Evolutionary conservation across 1,139 yeast species (phyloP).

Genomic region (Suhomyces coccinellae): DNA sequence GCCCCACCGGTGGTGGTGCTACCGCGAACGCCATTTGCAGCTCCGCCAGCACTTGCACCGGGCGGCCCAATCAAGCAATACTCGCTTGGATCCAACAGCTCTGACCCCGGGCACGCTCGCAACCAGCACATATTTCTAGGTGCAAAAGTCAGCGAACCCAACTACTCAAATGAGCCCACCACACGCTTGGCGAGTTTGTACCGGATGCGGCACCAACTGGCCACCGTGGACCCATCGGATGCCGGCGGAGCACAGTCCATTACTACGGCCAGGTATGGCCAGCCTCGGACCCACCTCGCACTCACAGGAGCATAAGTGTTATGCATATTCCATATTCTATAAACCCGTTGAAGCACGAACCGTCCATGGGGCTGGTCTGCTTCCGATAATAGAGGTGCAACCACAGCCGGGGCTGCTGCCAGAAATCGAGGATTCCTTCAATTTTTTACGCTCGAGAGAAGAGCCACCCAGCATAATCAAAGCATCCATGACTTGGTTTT

Average conservation of each 20-base stretch:
- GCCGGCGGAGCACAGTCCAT: background rate
- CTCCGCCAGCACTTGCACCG: conserved; percentile 1
- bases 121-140: background rate
- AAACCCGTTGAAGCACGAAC: background rate
- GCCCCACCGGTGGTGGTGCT: background rate
- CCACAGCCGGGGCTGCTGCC: too few species aligned
- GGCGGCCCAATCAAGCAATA: background rate
- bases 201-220: background rate
- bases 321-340: background rate
- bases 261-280: background rate
- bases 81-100: background rate
- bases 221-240: background rate
- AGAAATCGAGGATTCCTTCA: too few species aligned
- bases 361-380: background rate
- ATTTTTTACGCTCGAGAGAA: too few species aligned
- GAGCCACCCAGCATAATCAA: too few species aligned
- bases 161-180: background rate
- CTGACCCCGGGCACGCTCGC: background rate
- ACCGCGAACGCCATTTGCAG: background rate
- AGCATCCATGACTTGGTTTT: too few species aligned
- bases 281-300: background rate
- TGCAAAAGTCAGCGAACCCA: conserved; percentile 1
- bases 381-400: background rate
- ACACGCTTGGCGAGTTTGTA: background rate
- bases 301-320: background rate